A percentile compares a stretch with the other conserved stretches of the same genome.
Evolutionary conservation across 768 basidiomycete species (phyloP).

Genomic region (Exsudoporus frostii): DNA sequence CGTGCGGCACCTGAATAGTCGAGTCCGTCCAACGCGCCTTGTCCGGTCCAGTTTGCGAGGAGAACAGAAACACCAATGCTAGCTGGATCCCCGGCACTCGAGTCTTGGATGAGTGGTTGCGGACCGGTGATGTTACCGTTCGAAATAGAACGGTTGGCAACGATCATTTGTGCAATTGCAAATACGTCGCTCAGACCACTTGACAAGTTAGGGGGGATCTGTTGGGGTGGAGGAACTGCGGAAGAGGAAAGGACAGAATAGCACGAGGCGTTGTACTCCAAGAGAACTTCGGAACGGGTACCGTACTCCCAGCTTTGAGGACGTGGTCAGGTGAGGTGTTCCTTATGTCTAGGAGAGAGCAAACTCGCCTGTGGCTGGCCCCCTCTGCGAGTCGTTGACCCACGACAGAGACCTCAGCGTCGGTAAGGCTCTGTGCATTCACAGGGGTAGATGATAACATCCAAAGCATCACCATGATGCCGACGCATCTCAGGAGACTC

Average conservation of each 20-base stretch:
- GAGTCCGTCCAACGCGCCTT: conserved; percentile 35
- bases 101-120: conserved; percentile 55
- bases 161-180: conserved; percentile 47
- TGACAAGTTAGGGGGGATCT: conserved; percentile 16
- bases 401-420: conserved; percentile 36
- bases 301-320: conserved; percentile 51
- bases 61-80: conserved; percentile 73
- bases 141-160: conserved; percentile 43
- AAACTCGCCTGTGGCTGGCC: conserved; percentile 39
- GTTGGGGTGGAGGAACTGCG: conserved; percentile 27
- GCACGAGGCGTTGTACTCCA: conserved; percentile 44
- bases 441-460: conserved; percentile 1
- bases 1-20: conserved; percentile 62
- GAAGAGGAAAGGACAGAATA: conserved; percentile 43
- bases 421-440: conserved; percentile 35
- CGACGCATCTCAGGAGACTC: not conserved
- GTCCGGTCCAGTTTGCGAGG: conserved; percentile 53
- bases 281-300: conserved; percentile 46
- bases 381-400: conserved; percentile 38
- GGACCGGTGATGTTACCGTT: conserved; percentile 46
- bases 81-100: conserved; percentile 74
- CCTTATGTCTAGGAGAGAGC: not conserved
- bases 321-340: not conserved
- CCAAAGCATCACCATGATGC: not conserved
- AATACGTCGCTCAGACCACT: conserved; percentile 52